Base-by-base conservation (phyloP, 2,329 filamentous ascomycete species). In the Pseudogymnoascus sp. region DNA sequence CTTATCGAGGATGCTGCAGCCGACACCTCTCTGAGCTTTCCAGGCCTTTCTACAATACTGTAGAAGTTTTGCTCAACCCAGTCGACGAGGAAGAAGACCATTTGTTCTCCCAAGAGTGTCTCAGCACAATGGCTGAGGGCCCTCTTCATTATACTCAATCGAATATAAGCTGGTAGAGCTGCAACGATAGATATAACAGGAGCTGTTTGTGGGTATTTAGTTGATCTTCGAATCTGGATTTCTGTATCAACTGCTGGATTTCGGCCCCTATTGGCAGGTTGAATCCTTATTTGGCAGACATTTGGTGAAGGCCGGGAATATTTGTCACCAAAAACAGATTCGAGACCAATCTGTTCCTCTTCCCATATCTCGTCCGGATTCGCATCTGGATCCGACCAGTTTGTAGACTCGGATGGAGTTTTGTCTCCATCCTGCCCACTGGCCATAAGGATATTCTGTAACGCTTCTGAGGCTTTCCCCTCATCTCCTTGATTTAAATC, bases 61-160 rank as follows among this genome's bases (percentile, higher is more conserved):
- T 91, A 88, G 66, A 96, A 86, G 68, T 92, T 87, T 67, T 89
- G 85, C 73, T 97, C 93, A 3, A 97, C 77, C 93, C 93, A 97
- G 75, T 96, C 93, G 61, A 93, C 83, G 11, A 96, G 81, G 67
- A 90, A 90, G 75, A 93, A 97, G 11, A 97, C 84, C 88, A 96
- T 96, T 40, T 91, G 90, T 72, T 96, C 91, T 24, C 91, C 93
- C 13, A 87, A 77, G 31, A 96, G 81, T 60, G 85, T 79, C 1
- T 92, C 86, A 19, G 26, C n/a, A 31, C 35, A 38, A 72, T 93
- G 86, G 4, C 83, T 79, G 4, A 97, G 78, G 1, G 88, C 86
- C 74, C 89, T 87, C 69, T 90, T 88, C 70, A 95, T 85, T 38
- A 96, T 87, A 71, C 92, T 96, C 10, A 99, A 80, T 65, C 93